Evolutionary conservation across 768 basidiomycete genomes (phyloP), one percentile per base, ranked within the genome.

Genomic region (Boletus huronensis): DNA sequence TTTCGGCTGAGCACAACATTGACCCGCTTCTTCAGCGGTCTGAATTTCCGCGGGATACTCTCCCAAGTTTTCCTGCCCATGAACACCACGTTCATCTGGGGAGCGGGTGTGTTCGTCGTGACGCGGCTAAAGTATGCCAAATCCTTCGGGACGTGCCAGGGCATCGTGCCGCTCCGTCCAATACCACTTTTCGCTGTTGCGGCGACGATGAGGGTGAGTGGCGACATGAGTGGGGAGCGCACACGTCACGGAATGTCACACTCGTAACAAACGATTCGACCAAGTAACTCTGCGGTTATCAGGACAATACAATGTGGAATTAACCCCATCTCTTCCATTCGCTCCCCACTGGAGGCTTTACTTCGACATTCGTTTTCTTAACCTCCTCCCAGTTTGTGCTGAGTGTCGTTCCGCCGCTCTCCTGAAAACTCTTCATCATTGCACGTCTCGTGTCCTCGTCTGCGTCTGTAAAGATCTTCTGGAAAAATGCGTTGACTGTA

Each of bases 11-110:
- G 72, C 53, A 99, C 84, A 25, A 95, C 68, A 66, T 98, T 99
- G 51, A 79, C 52, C 47, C 97, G 79, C 41, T 79, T 80, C 39
- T 80, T 75, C 19, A 99, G 78, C 5, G 97, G 97, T 58, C 89
- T 79, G 72, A 88, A 90, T 68, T 84, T 90, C 19, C 66, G 59
- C 8, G 97, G 96, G 51, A 99, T 98, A 68, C 91, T 91, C 73
- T 98, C 93, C 97, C 97, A 99, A 14, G 94, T 96, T 65, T 90
- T 93, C 52, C 96, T 80, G 13, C 97, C 97, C 96, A 99, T 98
- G 52, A 98, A 75, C 19, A 98, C 87, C 1, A 81, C 83, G 71
- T 98, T 98, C 54, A 68, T 74, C 42, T 64, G 67, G 6, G 76
- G 79, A 35, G 77, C 71, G 6, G 84, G 82, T 31, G 84, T 81